Conservation (phyloP, 352 stramenopile genomes). For the Phytophthora rubi region DNA sequence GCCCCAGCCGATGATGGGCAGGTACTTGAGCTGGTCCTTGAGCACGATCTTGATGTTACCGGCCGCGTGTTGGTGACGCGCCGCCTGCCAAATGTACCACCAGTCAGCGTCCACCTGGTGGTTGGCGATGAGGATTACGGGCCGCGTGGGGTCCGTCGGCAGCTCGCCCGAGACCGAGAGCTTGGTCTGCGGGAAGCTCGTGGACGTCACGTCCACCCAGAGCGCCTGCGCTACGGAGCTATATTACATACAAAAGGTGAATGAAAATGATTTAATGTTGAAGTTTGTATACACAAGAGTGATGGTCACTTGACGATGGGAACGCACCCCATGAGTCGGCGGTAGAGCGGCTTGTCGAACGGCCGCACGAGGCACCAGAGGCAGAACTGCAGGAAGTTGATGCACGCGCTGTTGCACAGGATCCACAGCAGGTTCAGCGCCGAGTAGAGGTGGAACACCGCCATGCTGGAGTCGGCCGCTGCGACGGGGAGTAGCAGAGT, state of each 20-base stretch:
- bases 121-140: constrained; percentile 91
- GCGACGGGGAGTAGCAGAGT: too few species aligned
- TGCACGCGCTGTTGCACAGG: constrained; percentile 80
- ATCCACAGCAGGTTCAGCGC: constrained; percentile 86
- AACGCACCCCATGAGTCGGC: constrained; percentile 73
- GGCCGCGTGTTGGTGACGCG: constrained; percentile 59
- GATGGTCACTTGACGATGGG: constrained; percentile 11
- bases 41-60: constrained; percentile 93
- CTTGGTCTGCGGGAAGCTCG: constrained; percentile 85
- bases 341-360: constrained; percentile 85
- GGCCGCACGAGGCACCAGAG: constrained; percentile 87
- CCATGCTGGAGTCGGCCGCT: constrained; percentile 42
- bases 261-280: constrained; percentile 3
- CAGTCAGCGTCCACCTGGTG: constrained; percentile 94
- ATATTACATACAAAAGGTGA: background rate
- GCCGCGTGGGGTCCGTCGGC: constrained; percentile 71
- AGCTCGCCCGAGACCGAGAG: constrained; percentile 87
- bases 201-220: constrained; percentile 89
- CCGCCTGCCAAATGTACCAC: constrained; percentile 93
- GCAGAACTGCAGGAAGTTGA: constrained; percentile 83
- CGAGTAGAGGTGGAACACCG: constrained; percentile 70
- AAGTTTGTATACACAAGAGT: constrained; percentile 14
- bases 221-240: constrained; percentile 69
- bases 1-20: constrained; percentile 90
- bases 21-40: constrained; percentile 90